A percentile compares a stretch with the other conserved stretches of the same genome.
These are phyloP conservation scores for Asterophora parasitica DNA, from an alignment of 768 basidiomycete genomes.

Conservation along the genomic window DNA sequence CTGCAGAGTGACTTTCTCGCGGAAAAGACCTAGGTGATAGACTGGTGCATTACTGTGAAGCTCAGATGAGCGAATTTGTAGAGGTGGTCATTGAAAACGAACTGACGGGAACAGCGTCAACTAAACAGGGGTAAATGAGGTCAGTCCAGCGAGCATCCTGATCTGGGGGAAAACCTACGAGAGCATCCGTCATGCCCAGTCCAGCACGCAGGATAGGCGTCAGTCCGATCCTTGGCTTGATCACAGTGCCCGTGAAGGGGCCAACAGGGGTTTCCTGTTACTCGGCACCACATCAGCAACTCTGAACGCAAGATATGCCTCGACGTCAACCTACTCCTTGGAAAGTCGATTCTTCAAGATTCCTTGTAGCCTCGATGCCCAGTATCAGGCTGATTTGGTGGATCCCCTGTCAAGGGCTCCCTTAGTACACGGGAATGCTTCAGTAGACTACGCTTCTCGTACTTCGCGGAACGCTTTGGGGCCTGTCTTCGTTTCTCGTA, in stretches of 20 bases:
- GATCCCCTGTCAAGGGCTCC: constrained; percentile 50
- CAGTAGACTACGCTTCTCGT: constrained; percentile 2
- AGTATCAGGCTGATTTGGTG: constrained; percentile 71
- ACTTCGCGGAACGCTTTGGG: constrained; percentile 81
- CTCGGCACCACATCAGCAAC: constrained; percentile 2
- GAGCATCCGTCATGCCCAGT: constrained; percentile 86
- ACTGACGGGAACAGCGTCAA: constrained; percentile 81
- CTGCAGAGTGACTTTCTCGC: constrained; percentile 82
- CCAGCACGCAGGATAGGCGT: constrained; percentile 93
- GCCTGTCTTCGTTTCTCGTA: constrained; percentile 55
- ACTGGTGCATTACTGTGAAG: constrained; percentile 65
- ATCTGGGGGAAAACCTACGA: constrained; percentile 34
- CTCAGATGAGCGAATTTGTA: not conserved
- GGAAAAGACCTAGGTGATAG: constrained; percentile 85
- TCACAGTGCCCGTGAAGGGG: constrained; percentile 66
- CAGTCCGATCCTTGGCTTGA: constrained; percentile 78
- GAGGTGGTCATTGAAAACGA: not conserved
- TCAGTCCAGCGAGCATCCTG: not conserved
- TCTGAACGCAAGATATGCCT: not conserved
- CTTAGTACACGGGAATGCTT: not conserved
- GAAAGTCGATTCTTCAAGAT: constrained; percentile 58
- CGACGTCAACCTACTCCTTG: constrained; percentile 47
- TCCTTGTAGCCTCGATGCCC: constrained; percentile 78
- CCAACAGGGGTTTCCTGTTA: constrained; percentile 75
- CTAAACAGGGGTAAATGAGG: constrained; percentile 18